Evolutionary conservation across 257 asterid species (phyloP).

Genomic region (Solanum medicagineum): DNA sequence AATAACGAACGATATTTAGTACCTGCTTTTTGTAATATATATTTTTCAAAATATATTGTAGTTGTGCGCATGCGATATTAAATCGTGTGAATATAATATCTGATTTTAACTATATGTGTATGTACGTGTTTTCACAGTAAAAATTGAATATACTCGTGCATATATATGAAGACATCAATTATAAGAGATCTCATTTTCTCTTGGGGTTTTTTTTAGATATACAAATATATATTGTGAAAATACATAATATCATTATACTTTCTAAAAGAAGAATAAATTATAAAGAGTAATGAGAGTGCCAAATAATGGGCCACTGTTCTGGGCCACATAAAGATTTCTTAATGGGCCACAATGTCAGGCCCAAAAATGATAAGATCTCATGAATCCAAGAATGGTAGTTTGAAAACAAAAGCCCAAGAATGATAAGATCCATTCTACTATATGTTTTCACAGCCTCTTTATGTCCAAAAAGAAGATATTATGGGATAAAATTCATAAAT

Average conservation of each 20-base stretch:
- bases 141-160: background rate
- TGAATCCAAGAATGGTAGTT: background rate
- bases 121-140: background rate
- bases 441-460: background rate
- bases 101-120: background rate
- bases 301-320: no score
- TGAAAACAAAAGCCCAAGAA: background rate
- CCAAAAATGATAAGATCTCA: background rate
- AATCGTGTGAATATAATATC: rapidly evolving
- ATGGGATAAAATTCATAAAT: background rate
- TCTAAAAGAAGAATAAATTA: no score
- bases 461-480: background rate
- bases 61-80: background rate
- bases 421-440: background rate
- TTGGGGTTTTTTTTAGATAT: no score
- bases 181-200: no score
- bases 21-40: background rate
- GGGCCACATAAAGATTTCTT: background rate
- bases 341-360: background rate
- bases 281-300: no score
- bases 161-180: no score
- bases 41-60: background rate
- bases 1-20: background rate
- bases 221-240: no score
- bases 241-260: no score